These are phyloP conservation scores for Eucalyptus sp. DNA, from an alignment of 345 rosid species.

Conservation along the genomic window DNA sequence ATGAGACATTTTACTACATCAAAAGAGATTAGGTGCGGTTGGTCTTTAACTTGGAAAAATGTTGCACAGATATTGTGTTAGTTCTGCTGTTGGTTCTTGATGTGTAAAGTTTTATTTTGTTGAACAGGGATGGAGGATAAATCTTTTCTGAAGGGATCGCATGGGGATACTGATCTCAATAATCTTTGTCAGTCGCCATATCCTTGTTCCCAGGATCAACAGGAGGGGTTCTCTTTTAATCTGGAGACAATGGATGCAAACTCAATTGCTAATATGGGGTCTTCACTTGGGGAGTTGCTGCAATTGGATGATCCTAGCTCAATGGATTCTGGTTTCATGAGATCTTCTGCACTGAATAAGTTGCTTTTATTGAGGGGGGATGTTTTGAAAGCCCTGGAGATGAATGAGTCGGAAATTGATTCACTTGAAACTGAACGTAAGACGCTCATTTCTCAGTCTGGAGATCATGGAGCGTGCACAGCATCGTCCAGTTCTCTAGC, in stretches of 20 bases:
- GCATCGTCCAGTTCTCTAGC: constrained; percentile 19
- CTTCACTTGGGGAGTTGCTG: constrained; percentile 54
- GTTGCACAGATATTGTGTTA: not conserved
- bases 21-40: not conserved
- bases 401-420: constrained; percentile 84
- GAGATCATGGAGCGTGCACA: constrained; percentile 10
- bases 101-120: not conserved
- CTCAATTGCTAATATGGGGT: constrained; percentile 41
- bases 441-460: constrained; percentile 29
- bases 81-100: not conserved
- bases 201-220: constrained; percentile 39
- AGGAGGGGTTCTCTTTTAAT: constrained; percentile 39
- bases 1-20: not conserved
- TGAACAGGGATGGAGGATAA: constrained; percentile 68
- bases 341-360: constrained; percentile 42
- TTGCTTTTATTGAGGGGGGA: constrained; percentile 57
- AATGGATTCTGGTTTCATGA: constrained; percentile 47
- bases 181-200: constrained; percentile 57
- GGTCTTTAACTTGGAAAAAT: not conserved
- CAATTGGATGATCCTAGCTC: constrained; percentile 44
- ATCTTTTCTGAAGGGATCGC: constrained; percentile 29
- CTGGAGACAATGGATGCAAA: constrained; percentile 57
- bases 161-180: constrained; percentile 32
- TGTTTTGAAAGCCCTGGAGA: constrained; percentile 56
- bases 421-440: constrained; percentile 66